Base-by-base conservation (phyloP, 176 grass and related monocot genomes). In the Phoenix dactylifera region DNA sequence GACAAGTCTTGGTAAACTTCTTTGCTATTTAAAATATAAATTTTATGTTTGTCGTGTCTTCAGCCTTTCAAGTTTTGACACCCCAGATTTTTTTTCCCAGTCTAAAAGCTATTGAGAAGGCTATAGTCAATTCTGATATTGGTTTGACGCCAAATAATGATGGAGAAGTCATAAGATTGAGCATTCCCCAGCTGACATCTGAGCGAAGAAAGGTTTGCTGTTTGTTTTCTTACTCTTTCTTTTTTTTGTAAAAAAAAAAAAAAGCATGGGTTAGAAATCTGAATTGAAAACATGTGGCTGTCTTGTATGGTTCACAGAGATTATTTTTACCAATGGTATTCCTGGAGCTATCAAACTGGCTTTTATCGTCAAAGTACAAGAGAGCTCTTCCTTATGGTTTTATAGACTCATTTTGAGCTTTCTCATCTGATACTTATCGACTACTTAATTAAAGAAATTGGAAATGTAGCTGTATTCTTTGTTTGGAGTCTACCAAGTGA, bases 21-120 rank as follows among this genome's bases (percentile, higher is more conserved):
- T 60, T 59, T 76, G 51, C 59, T 76, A 24, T 26, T 54, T 35
- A 24, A 59, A 55, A 19, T 65, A 50, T 15, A 77, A 18, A 57
- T 48, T 59, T 57, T 26, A 16, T 49, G 26, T 67, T 52, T 26
- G 24, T 44, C 3, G 10, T 9, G 35, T 9, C 35, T 44, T 44
- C 35, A 12, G 35, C 10, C 35, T 0, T 44, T 7, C 10, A 44
- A 44, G 35, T 14, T 12, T 44, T 44, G 35, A 44, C 35, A 44
- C 10, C 35, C 9, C 35, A 44, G 35, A 44, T 69, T 58, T 71
- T 4, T 49, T 20, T 60, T 64, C 76, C 56, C 64, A 98, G 93
- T 35, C 67, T 98, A 53, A 98, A 98, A 62, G 76, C 87, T 72
- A 86, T 98, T 55, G 93, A 98, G 84, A 98, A 98, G 71, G 83